These are phyloP conservation scores for Hippophae tibetana DNA, from an alignment of 306 rosid species.

Conservation along the genomic window DNA sequence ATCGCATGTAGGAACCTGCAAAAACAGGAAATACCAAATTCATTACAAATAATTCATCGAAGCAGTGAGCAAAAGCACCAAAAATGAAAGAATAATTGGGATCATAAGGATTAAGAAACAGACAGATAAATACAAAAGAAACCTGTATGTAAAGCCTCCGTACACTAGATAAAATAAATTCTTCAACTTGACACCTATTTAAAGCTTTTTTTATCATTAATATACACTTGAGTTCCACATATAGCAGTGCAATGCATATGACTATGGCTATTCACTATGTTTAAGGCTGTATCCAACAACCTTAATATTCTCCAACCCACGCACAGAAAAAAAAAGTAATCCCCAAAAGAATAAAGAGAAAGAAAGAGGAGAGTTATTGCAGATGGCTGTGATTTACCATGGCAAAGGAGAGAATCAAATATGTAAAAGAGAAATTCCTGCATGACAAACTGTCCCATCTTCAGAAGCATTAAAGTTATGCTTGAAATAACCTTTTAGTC, in stretches of 20 bases:
- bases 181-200: neutral
- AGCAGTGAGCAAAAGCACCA: conserved; percentile 4
- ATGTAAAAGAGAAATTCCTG: too few relatives aligned
- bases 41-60: conserved; percentile 15
- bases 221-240: neutral
- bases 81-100: neutral
- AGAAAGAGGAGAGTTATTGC: too few relatives aligned
- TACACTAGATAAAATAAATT: neutral
- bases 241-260: neutral
- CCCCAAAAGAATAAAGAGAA: too few relatives aligned
- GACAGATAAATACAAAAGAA: neutral
- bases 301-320: too few relatives aligned
- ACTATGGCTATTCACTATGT: neutral
- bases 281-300: too few relatives aligned
- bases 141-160: neutral
- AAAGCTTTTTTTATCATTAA: neutral
- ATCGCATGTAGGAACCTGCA: conserved; percentile 81
- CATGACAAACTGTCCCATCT: neutral
- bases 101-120: neutral
- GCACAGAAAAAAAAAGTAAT: too few relatives aligned
- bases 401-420: too few relatives aligned
- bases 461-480: neutral
- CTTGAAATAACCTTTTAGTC: neutral
- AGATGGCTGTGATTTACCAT: too few relatives aligned
- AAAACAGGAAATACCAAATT: conserved; percentile 23